Evolutionary conservation across 1,139 yeast species (phyloP), one percentile per base, ranked within the genome.

Genomic region (Lodderomyces margitis): DNA sequence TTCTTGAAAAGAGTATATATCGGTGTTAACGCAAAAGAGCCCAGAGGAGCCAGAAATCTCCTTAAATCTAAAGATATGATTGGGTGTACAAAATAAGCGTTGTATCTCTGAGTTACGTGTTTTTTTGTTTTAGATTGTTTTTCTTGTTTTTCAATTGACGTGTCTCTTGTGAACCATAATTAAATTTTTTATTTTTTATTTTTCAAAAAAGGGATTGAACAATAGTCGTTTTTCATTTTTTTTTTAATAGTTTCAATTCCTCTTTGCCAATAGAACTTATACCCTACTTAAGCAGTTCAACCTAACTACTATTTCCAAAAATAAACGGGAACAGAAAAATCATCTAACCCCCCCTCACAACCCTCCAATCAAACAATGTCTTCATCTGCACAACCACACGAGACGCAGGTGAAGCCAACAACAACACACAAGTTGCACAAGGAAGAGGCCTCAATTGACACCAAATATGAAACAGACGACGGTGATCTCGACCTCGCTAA

Each of bases 401-500:
- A 55, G 38, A 49, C 51, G 34, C 55, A 48, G 32, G 48, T 51
- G 49, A 38, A 41, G 19, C 15, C 30, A 38, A 40, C 43, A 34
- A 45, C n/a, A 35, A 31, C 34, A 17, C 5, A 5, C 20, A 35
- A 24, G 34, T 21, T 14, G 19, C 34, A 36, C 17, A 28, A 15
- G 32, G 32, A 28, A 5, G 16, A 17, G n/a, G 23, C 45, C 15
- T 27, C 44, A 27, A 43, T 46, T 37, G 49, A 38, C 17, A 40
- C 39, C 14, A 46, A 48, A 38, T 42, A 46, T 27, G 51, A 46
- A 24, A 50, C 45, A 28, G 44, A 41, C 6, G 56, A 58, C 21
- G 55, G 50, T 14, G 64, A 55, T 9, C 48, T 46, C n/a, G n/a
- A n/a, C 12, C 47, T 49, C 21, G n/a, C n/a, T n/a, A 67, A 68